Conservation (phyloP, 1,284 basidiomycete species). For the Trametes sp. region DNA sequence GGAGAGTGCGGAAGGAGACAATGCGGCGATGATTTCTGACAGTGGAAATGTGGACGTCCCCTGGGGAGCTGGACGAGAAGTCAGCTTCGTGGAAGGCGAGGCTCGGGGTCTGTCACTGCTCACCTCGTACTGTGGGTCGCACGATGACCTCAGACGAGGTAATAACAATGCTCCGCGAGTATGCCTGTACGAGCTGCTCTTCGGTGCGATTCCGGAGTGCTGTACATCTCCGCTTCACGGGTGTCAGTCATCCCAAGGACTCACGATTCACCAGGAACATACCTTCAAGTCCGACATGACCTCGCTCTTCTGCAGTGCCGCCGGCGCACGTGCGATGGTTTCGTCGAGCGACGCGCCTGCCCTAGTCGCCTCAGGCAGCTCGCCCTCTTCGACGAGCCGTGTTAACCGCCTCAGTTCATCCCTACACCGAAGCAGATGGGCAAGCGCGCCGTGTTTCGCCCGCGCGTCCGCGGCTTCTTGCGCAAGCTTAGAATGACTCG, state of each 20-base stretch:
- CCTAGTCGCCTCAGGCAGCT: conserved; percentile 65
- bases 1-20: conserved; percentile 61
- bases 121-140: conserved; percentile 64
- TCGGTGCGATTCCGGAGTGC: conserved; percentile 65
- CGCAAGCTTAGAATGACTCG: conserved; percentile 63
- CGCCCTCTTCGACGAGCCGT: conserved; percentile 57
- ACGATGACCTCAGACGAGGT: conserved; percentile 58
- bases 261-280: no score
- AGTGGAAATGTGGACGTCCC: conserved; percentile 60
- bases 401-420: conserved; percentile 52
- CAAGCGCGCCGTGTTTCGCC: conserved; percentile 56
- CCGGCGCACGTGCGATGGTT: conserved; percentile 56
- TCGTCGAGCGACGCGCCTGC: conserved; percentile 51
- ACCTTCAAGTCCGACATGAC: conserved; percentile 68
- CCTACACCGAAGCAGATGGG: conserved; percentile 60
- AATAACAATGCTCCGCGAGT: conserved; percentile 60
- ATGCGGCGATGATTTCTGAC: conserved; percentile 62
- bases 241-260: neutral
- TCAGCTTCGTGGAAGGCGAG: neutral
- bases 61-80: conserved; percentile 56
- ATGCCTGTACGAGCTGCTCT: conserved; percentile 77
- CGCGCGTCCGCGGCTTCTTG: conserved; percentile 66
- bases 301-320: conserved; percentile 57
- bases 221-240: conserved; percentile 57
- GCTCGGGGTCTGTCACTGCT: conserved; percentile 27